Evolutionary conservation across 306 rosid genomes (phyloP).

Genomic region (Vigna angularis): DNA sequence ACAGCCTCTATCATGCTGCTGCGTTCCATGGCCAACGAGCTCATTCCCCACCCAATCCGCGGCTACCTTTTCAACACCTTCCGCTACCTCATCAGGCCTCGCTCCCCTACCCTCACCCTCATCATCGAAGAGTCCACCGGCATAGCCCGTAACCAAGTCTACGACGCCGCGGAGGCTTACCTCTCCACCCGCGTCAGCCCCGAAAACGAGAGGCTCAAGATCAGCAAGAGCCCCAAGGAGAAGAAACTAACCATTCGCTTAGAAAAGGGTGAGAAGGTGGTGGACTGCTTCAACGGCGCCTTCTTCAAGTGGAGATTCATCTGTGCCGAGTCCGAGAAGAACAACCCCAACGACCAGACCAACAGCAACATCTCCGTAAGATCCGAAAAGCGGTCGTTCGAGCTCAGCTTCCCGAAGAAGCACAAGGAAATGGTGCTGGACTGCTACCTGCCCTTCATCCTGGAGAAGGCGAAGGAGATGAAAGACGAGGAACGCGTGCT

Average conservation of each 20-base stretch:
- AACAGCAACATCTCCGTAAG: not conserved
- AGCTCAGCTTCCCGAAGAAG: conserved; percentile 68
- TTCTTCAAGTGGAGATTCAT: conserved; percentile 60
- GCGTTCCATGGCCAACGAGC: conserved; percentile 75
- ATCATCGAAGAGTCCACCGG: conserved; percentile 70
- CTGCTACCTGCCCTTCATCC: conserved; percentile 61
- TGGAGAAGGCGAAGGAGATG: conserved; percentile 56
- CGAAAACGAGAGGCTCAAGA: conserved; percentile 59
- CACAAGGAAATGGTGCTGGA: conserved; percentile 49
- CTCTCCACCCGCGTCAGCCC: conserved; percentile 63
- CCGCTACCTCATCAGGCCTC: conserved; percentile 56
- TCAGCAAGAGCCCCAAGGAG: conserved; percentile 67
- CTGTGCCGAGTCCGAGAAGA: conserved; percentile 52
- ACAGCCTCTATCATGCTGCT: conserved; percentile 75
- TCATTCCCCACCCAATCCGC: conserved; percentile 73
- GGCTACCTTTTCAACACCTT: conserved; percentile 53
- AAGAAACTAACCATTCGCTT: conserved; percentile 64
- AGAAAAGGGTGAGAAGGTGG: conserved; percentile 66
- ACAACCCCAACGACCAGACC: conserved; percentile 37
- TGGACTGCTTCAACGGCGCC: conserved; percentile 53
- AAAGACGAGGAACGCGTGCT: conserved; percentile 57
- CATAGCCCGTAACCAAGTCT: conserved; percentile 70
- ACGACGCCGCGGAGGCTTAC: conserved; percentile 75
- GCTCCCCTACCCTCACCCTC: conserved; percentile 64
- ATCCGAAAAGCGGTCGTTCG: conserved; percentile 63